These are phyloP conservation scores for Paecilomyces sp. DNA, from an alignment of 2,329 filamentous ascomycete genomes.

Conservation along the genomic window DNA sequence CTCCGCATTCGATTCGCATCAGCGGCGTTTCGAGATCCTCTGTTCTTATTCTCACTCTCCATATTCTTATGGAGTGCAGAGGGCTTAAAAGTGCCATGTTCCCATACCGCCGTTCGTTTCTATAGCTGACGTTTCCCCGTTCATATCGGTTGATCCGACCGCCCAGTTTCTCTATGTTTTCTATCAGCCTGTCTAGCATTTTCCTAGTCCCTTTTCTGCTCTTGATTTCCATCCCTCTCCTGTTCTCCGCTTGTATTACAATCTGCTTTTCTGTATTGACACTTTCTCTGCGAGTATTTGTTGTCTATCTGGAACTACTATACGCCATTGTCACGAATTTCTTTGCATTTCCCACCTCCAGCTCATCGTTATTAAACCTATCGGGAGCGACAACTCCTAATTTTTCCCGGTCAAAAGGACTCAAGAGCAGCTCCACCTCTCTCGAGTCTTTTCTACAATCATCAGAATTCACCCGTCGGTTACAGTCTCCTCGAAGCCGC, in stretches of 20 bases:
- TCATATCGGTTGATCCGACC: not conserved
- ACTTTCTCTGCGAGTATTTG: conserved; percentile 52
- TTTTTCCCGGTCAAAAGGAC: not conserved
- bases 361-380: conserved; percentile 21
- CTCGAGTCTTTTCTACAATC: not conserved
- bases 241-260: conserved; percentile 57
- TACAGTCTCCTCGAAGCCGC: not conserved
- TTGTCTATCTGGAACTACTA: conserved; percentile 59
- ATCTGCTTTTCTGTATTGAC: conserved; percentile 56
- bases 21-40: not conserved
- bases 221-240: conserved; percentile 56
- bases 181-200: conserved; percentile 21
- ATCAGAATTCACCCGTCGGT: not conserved
- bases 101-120: not conserved
- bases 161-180: conserved; percentile 11
- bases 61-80: too few species aligned
- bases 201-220: conserved; percentile 57
- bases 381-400: conserved; percentile 14
- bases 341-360: conserved; percentile 26
- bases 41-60: too few species aligned
- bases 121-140: not conserved
- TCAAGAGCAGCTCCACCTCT: not conserved
- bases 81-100: not conserved
- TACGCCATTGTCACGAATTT: conserved; percentile 52
- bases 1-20: conserved; percentile 11